Conservation (phyloP, 805 yeast species). For the Komagataella pseudopastoris region DNA sequence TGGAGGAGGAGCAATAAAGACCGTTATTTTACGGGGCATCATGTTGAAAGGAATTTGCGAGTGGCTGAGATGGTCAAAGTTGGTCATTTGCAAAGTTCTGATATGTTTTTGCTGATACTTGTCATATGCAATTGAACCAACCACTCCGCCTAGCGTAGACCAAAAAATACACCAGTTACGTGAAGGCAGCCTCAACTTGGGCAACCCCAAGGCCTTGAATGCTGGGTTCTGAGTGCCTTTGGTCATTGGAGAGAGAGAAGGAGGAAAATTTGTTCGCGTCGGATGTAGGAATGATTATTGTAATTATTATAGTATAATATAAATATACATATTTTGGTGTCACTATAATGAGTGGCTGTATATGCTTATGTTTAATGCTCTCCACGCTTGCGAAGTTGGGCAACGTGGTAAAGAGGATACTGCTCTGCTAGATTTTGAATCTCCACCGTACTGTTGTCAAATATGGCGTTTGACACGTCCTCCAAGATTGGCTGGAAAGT, state of each 20-base stretch:
- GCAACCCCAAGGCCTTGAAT: slow-evolving; percentile 73
- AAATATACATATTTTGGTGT: not conserved
- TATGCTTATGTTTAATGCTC: slow-evolving; percentile 28
- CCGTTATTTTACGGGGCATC: slow-evolving; percentile 61
- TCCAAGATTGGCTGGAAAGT: slow-evolving; percentile 12
- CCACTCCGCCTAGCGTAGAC: slow-evolving; percentile 46
- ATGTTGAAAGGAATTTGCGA: slow-evolving; percentile 27
- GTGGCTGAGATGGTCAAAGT: slow-evolving; percentile 41
- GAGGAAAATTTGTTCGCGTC: not conserved
- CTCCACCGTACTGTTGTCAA: slow-evolving; percentile 14
- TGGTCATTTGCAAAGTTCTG: slow-evolving; percentile 48
- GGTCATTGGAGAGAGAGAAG: not conserved
- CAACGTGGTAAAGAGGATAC: slow-evolving; percentile 36
- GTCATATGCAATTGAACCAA: slow-evolving; percentile 77
- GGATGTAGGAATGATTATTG: too few relatives aligned
- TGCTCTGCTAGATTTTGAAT: slow-evolving; percentile 17
- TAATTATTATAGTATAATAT: too few relatives aligned
- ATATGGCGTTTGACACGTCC: slow-evolving; percentile 12
- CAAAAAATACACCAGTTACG: slow-evolving; percentile 91
- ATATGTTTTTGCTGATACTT: slow-evolving; percentile 55
- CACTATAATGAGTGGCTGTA: not conserved
- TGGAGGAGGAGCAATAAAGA: slow-evolving; percentile 95
- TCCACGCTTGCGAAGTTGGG: slow-evolving; percentile 47
- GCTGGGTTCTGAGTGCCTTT: slow-evolving; percentile 61
- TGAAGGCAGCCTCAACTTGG: slow-evolving; percentile 66